phyloP scores from a whole-genome alignment of 1,284 basidiomycete species.

The Agroathelia rolfsii region DNA sequence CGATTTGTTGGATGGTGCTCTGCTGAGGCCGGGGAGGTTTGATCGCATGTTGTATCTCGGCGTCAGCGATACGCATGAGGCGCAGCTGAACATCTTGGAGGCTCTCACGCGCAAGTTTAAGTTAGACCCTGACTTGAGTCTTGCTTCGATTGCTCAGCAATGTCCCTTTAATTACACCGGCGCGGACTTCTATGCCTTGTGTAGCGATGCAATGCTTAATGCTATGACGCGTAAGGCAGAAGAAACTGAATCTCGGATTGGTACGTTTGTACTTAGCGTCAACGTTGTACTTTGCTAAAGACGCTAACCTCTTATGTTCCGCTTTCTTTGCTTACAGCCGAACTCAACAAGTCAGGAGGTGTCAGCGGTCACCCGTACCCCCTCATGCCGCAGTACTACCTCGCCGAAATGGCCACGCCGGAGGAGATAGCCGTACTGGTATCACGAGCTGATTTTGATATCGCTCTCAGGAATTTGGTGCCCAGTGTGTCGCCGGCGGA shows the following conservation, averaged over 20 bases:
- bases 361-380: constrained; percentile 50
- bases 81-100: constrained; percentile 81
- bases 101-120: constrained; percentile 92
- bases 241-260: constrained; percentile 66
- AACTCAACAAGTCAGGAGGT: constrained; percentile 35
- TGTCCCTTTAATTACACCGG: constrained; percentile 95
- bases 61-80: constrained; percentile 81
- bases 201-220: constrained; percentile 92
- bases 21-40: constrained; percentile 91
- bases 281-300: no score
- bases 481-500: constrained; percentile 88
- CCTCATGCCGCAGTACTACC: constrained; percentile 87
- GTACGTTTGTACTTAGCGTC: no score
- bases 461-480: constrained; percentile 66
- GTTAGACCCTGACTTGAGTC: constrained; percentile 61
- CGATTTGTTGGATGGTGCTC: constrained; percentile 87
- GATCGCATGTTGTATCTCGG: constrained; percentile 96
- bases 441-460: constrained; percentile 63
- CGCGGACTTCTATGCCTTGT: constrained; percentile 96
- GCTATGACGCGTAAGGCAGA: constrained; percentile 88
- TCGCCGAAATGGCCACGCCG: constrained; percentile 72
- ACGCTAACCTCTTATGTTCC: constrained; percentile 1
- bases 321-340: constrained; percentile 24
- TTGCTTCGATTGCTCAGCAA: constrained; percentile 57
- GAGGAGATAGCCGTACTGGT: constrained; percentile 76